Evolutionary conservation across 2,329 filamentous ascomycete genomes (phyloP), one percentile per base, ranked within the genome.

Genomic region (Parafenestella ontariensis): DNA sequence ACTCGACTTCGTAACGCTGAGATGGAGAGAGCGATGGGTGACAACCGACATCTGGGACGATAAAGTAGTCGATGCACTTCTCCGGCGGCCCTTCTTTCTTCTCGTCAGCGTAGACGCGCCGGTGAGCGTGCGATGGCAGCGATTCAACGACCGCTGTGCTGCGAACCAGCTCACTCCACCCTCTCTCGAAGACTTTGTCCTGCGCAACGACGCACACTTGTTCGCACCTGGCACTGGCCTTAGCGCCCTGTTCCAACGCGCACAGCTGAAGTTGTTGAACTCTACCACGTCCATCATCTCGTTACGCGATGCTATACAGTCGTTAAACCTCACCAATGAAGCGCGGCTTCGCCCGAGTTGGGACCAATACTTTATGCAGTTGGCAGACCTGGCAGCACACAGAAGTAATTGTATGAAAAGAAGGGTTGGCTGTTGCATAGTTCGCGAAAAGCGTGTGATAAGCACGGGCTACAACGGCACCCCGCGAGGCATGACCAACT

Each of bases 401-500:
- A 86, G 95, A 61, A 92, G 89, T 71, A 99, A 99, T 77, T 99
- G 95, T 81, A 99, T 99, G 95, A 97, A 98, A 79, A 85, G 95
- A 26, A 87, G 94, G 61, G 95, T 99, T 1, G 95, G 95, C 7
- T 97, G 93, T 77, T 95, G 98, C 6, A 83, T 99, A 9, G 93
- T 98, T 29, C 84, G 89, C 59, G 89, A 92, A 70, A 88, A 88
- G 68, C 86, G 93, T 64, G 95, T 99, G 59, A 91, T 98, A 64
- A 92, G 89, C 71, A 99, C 95, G 0, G 95, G 95, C 18, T 99
- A 99, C 80, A 99, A 99, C 76, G 95, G 95, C 58, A 98, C 95
- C n/a, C 93, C 95, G 10, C 84, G 94, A 20, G 89, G 93, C 39
- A 82, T 97, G 68, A 86, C 81, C 50, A 99, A 99, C 78, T 99